These are phyloP conservation scores for Rugosomyces carneus DNA, from an alignment of 1,284 basidiomycete species.

Conservation along the genomic window DNA sequence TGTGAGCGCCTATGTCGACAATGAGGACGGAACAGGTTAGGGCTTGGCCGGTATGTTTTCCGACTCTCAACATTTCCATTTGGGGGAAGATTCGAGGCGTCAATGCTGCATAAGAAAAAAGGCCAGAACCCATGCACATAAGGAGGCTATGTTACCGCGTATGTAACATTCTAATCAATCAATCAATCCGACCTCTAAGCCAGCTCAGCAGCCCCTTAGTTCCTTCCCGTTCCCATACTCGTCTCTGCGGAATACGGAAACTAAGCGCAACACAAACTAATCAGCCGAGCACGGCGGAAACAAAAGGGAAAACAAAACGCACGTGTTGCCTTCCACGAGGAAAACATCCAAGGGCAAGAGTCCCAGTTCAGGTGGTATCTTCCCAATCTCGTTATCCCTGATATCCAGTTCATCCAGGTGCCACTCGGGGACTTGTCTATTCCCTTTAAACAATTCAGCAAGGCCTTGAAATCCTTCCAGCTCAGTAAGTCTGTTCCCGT, in stretches of 20 bases:
- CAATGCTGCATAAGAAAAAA: neutral
- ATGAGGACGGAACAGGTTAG: too few species aligned
- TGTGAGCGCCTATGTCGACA: too few species aligned
- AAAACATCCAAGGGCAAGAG: slow-evolving; percentile 71
- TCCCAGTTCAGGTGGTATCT: slow-evolving; percentile 62
- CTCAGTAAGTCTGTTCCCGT: slow-evolving; percentile 57
- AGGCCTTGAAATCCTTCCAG: slow-evolving; percentile 57
- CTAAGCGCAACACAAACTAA: slow-evolving; percentile 30
- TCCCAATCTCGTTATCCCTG: slow-evolving; percentile 69
- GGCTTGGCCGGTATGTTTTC: too few species aligned
- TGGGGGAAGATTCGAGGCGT: neutral
- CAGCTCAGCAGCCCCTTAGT: slow-evolving; percentile 74
- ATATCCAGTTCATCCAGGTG: slow-evolving; percentile 74
- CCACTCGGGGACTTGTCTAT: slow-evolving; percentile 58
- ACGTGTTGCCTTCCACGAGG: slow-evolving; percentile 80
- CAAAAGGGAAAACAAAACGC: slow-evolving; percentile 27
- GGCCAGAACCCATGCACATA: neutral
- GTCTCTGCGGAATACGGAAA: slow-evolving; percentile 72
- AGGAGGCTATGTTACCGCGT: neutral
- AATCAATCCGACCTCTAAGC: slow-evolving; percentile 63
- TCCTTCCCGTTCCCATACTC: slow-evolving; percentile 79
- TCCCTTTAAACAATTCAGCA: slow-evolving; percentile 56
- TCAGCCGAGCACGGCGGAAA: slow-evolving; percentile 8
- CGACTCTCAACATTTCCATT: neutral
- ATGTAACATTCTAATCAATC: neutral